These are phyloP conservation scores for Camellia oleifera DNA, from an alignment of 179 eudicot species.

Conservation along the genomic window DNA sequence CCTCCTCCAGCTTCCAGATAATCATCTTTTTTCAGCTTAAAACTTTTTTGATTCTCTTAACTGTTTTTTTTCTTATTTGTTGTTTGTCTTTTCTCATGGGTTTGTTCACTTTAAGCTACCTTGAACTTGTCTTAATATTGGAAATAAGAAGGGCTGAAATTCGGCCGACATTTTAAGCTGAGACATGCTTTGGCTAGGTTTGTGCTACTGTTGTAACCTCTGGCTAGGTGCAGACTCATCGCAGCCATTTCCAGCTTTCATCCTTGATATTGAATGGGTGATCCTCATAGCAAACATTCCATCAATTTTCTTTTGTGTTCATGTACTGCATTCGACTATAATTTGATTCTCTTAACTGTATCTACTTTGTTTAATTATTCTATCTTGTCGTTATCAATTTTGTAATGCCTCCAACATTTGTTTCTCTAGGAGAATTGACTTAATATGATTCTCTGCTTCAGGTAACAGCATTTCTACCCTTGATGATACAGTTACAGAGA, in stretches of 20 bases:
- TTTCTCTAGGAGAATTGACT: background rate
- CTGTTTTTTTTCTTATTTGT: too few species aligned
- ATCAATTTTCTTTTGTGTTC: background rate
- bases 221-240: background rate
- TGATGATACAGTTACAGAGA: slow-evolving; percentile 27
- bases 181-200: background rate
- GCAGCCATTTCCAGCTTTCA: background rate
- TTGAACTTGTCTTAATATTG: background rate
- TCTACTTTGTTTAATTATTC: background rate
- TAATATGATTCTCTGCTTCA: slow-evolving; percentile 21
- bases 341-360: background rate
- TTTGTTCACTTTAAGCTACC: background rate
- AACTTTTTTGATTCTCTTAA: too few species aligned
- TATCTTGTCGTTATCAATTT: background rate
- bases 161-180: background rate
- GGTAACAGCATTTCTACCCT: slow-evolving; percentile 30
- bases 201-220: background rate
- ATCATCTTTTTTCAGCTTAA: too few species aligned
- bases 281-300: background rate
- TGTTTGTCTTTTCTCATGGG: background rate
- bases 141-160: background rate
- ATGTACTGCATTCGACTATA: background rate
- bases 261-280: background rate
- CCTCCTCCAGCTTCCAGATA: too few species aligned
- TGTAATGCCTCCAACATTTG: background rate